Conservation (phyloP, 2,329 filamentous ascomycete genomes). For the Chalara sp. region DNA sequence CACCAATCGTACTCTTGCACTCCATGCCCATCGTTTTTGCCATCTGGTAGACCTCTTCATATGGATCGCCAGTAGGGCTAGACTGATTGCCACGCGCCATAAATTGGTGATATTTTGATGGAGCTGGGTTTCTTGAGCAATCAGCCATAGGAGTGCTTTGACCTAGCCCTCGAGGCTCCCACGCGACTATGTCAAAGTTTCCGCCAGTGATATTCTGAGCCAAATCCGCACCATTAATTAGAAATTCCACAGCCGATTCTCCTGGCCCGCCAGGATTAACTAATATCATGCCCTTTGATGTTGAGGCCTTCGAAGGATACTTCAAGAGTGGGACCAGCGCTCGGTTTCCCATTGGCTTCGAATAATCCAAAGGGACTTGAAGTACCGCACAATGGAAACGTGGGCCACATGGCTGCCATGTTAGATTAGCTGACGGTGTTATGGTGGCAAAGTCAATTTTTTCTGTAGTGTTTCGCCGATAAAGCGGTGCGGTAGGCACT, state of each 20-base stretch:
- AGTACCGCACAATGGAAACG: constrained; percentile 2
- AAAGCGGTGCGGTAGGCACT: neutral
- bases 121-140: constrained; percentile 1
- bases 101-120: neutral
- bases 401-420: constrained; percentile 6
- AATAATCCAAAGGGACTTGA: constrained; percentile 15
- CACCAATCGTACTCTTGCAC: constrained; percentile 27
- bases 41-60: neutral
- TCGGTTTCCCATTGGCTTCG: neutral
- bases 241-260: constrained; percentile 6
- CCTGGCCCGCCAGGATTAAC: constrained; percentile 14
- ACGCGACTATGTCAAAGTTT: constrained; percentile 43
- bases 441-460: neutral
- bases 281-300: constrained; percentile 11
- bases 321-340: constrained; percentile 11
- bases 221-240: constrained; percentile 18
- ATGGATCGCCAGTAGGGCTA: neutral
- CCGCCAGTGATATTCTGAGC: constrained; percentile 35
- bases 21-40: neutral
- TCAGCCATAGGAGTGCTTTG: constrained; percentile 8
- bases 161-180: constrained; percentile 39
- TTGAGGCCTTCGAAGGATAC: constrained; percentile 3
- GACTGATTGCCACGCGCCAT: neutral
- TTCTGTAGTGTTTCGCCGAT: neutral
- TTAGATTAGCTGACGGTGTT: constrained; percentile 2